A percentile compares a stretch with the other conserved stretches of the same genome.
Conservation (phyloP, 148 eudicot species). For the Rhododendron henanense region DNA sequence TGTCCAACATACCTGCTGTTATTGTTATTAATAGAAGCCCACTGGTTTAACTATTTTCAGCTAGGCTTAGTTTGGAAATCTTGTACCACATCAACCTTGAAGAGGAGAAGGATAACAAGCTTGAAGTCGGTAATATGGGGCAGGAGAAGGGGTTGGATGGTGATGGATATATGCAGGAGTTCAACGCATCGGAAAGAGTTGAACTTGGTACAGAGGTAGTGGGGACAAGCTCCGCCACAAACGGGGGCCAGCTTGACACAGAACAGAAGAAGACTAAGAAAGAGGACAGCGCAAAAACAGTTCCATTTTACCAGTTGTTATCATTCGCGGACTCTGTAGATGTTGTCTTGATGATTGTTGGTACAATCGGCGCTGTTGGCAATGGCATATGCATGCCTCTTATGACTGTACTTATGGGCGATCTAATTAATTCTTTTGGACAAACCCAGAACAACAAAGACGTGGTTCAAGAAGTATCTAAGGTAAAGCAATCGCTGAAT, state of each 20-base stretch:
- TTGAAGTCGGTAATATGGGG: slow-evolving; percentile 9
- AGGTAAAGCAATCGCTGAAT: neutral
- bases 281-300: slow-evolving; percentile 19
- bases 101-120: neutral
- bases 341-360: slow-evolving; percentile 32
- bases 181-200: neutral
- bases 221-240: too few relatives aligned
- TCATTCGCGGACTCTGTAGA: slow-evolving; percentile 39
- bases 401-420: slow-evolving; percentile 38
- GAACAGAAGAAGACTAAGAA: slow-evolving; percentile 6
- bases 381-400: slow-evolving; percentile 40
- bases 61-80: neutral
- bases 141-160: neutral
- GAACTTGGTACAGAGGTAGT: too few relatives aligned
- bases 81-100: neutral
- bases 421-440: slow-evolving; percentile 37
- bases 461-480: neutral
- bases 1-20: neutral
- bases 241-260: neutral
- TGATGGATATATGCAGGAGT: neutral
- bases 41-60: neutral
- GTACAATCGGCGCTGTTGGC: slow-evolving; percentile 37
- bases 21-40: neutral
- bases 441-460: slow-evolving; percentile 16
- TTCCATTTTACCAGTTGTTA: slow-evolving; percentile 46